Conservation (phyloP, 176 grass and related monocot genomes). For the Puccinellia tenuiflora region DNA sequence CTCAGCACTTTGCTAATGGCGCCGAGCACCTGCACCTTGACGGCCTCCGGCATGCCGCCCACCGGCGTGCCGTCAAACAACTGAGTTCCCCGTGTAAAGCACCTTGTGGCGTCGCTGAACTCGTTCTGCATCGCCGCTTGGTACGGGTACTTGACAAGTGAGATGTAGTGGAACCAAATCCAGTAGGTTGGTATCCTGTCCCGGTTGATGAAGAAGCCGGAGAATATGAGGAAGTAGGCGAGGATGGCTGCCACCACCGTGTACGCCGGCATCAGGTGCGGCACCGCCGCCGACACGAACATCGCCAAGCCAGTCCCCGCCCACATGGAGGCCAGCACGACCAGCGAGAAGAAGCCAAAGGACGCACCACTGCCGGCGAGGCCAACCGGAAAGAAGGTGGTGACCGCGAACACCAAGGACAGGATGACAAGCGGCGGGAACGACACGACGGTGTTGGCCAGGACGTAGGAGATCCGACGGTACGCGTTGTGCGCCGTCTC, state of each 20-base stretch:
- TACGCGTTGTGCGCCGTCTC: too few relatives aligned
- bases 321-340: too few relatives aligned
- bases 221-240: constrained; percentile 82
- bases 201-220: constrained; percentile 92
- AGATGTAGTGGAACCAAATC: constrained; percentile 96
- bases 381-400: too few relatives aligned
- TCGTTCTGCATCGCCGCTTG: too few relatives aligned
- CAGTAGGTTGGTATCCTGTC: constrained; percentile 81
- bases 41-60: not conserved
- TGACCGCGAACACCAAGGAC: too few relatives aligned
- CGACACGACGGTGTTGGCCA: too few relatives aligned
- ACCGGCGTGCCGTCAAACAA: constrained; percentile 57
- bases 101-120: constrained; percentile 19
- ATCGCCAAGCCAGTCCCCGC: too few relatives aligned
- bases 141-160: too few relatives aligned
- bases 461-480: too few relatives aligned
- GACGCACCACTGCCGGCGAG: too few relatives aligned
- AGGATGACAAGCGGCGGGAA: too few relatives aligned
- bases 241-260: constrained; percentile 75
- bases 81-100: constrained; percentile 46
- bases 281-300: constrained; percentile 78
- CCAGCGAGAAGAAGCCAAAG: too few relatives aligned
- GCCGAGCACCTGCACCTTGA: constrained; percentile 32
- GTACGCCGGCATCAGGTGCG: constrained; percentile 78
- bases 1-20: constrained; percentile 29